Evolutionary conservation across 2,329 filamentous ascomycete species (phyloP).

Genomic region (Diaporthe vexans): DNA sequence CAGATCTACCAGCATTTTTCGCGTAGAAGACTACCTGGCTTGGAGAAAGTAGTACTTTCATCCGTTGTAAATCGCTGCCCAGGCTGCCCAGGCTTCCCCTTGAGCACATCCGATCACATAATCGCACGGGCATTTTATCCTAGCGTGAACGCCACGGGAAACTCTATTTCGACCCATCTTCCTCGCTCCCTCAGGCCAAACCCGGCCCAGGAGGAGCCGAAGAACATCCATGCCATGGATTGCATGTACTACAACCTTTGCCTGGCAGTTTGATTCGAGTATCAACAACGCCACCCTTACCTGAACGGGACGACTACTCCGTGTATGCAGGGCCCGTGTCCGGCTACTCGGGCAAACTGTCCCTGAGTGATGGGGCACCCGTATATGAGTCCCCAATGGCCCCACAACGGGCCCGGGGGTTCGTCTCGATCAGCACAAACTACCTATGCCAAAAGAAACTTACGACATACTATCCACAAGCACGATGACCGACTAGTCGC

Average conservation of each 20-base stretch:
- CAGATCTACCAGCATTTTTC: neutral
- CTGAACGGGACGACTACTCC: neutral
- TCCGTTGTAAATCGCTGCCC: constrained; percentile 8
- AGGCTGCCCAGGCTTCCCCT: neutral
- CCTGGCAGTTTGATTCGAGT: constrained; percentile 30
- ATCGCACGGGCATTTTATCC: constrained; percentile 30
- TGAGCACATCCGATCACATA: constrained; percentile 15
- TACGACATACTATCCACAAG: neutral
- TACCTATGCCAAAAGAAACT: neutral
- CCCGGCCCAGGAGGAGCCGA: constrained; percentile 30
- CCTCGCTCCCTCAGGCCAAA: constrained; percentile 17
- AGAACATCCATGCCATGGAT: constrained; percentile 18
- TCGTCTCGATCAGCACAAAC: neutral
- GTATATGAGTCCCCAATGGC: constrained; percentile 15
- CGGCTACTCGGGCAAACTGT: constrained; percentile 7
- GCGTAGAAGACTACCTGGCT: neutral
- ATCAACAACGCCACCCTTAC: constrained; percentile 12
- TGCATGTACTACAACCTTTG: constrained; percentile 23
- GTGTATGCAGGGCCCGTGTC: constrained; percentile 8
- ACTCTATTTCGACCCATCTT: constrained; percentile 22
- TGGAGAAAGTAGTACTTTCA: neutral
- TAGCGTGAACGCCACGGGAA: constrained; percentile 30
- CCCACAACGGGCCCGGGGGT: neutral
- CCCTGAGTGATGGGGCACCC: neutral
- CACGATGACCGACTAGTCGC: neutral